Base-by-base conservation (phyloP, 495 filamentous ascomycete genomes). In the Xylaria nigripes region DNA sequence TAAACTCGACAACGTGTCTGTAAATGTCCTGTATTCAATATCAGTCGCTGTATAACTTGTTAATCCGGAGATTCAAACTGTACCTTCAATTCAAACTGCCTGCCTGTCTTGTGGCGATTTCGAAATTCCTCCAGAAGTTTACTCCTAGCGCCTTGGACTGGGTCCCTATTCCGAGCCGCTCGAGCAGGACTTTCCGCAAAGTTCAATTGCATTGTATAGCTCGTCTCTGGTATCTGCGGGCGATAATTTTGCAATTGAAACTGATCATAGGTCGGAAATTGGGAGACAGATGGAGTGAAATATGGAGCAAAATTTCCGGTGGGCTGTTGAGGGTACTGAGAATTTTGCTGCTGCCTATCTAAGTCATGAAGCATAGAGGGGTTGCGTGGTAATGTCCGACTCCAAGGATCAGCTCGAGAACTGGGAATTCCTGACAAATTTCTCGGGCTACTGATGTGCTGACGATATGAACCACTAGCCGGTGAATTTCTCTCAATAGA, bases 1-100 rank as follows among this genome's bases (percentile, higher is more conserved):
- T 88, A 62, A 97, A 97, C 64, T 98, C 93, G 9, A 95, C 91
- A 43, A 97, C 79, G 61, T 95, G 85, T 50, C 79, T 76, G 60
- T 89, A 94, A 54, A 97, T 93, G 57, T 96, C 88, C 84, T 87
- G 51, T n/a, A 40, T 15, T 51, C 2, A 43, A 30, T 18, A n/a
- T 34, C 16, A 29, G 38, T 58, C 29, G 58, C 44, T 51, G 22
- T 27, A 3, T 1, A 19, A 13, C 19, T 9, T 13, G 23, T 12
- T n/a, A 13, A 3, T 29, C 2, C 21, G 25, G 21, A 1, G 19
- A 1, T 6, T 36, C 9, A n/a, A 45, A 5, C 52, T 69, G 51
- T 69, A 87, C 86, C 77, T 90, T 94, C 2, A 96, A 73, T 63
- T 96, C 90, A 57, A 83, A 95, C 22, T 82, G 83, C 64, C 85